These are phyloP conservation scores for Terfezia boudieri DNA, from an alignment of 495 filamentous ascomycete species.

Conservation along the genomic window DNA sequence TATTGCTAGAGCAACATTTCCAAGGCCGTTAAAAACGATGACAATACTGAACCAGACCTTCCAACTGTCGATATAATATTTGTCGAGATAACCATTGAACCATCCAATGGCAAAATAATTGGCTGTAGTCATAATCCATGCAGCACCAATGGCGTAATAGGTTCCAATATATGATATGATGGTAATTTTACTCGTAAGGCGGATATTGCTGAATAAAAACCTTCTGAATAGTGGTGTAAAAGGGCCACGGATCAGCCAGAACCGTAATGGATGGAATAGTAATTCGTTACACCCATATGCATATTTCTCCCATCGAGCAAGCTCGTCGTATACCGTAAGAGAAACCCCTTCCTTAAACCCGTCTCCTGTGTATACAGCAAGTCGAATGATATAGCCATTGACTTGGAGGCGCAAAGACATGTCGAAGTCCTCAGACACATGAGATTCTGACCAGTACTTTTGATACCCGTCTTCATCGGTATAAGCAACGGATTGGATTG, in stretches of 20 bases:
- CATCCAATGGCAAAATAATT: constrained; percentile 65
- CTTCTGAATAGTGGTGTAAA: constrained; percentile 53
- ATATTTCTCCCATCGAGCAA: constrained; percentile 70
- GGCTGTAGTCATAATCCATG: constrained; percentile 53
- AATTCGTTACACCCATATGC: constrained; percentile 74
- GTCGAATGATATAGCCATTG: constrained; percentile 47
- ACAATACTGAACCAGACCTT: constrained; percentile 55
- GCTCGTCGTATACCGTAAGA: constrained; percentile 63
- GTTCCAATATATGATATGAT: constrained; percentile 72
- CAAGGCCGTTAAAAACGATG: constrained; percentile 48
- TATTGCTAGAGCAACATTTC: constrained; percentile 39
- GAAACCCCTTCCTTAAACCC: constrained; percentile 74
- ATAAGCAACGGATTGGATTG: constrained; percentile 56
- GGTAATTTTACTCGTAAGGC: constrained; percentile 56
- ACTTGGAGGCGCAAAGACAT: constrained; percentile 63
- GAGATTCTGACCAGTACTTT: constrained; percentile 67
- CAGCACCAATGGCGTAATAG: constrained; percentile 61
- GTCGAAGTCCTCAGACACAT: constrained; percentile 69
- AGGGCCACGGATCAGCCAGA: constrained; percentile 39
- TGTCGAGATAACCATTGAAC: constrained; percentile 50
- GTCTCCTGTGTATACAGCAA: constrained; percentile 48
- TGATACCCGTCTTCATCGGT: constrained; percentile 38
- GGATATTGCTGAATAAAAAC: constrained; percentile 51
- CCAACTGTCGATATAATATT: constrained; percentile 57
- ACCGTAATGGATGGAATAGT: constrained; percentile 50